These are phyloP conservation scores for Lachnellula subtilissima DNA, from an alignment of 2,329 filamentous ascomycete genomes.

Conservation along the genomic window DNA sequence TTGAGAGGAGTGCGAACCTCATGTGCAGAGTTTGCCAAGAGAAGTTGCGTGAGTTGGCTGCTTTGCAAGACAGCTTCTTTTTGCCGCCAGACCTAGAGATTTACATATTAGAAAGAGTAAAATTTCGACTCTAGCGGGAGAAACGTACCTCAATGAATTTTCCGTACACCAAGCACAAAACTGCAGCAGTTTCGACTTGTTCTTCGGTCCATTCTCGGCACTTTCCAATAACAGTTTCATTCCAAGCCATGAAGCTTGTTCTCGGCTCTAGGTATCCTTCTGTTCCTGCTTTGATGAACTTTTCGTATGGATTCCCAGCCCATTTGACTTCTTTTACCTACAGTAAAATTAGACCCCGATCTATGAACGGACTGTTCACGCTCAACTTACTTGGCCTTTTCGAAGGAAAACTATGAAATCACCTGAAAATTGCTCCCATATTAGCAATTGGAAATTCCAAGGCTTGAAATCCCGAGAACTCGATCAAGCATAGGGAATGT, in stretches of 20 bases:
- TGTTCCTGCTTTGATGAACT: conserved; percentile 66
- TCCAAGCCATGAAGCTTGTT: conserved; percentile 76
- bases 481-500: background rate
- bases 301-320: conserved; percentile 81
- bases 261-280: conserved; percentile 71
- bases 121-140: background rate
- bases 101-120: conserved; percentile 45
- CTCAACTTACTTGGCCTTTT: conserved; percentile 51
- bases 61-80: conserved; percentile 80
- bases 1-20: conserved; percentile 89
- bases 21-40: conserved; percentile 84
- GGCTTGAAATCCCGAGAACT: background rate
- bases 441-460: background rate
- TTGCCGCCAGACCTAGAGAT: conserved; percentile 84
- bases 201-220: conserved; percentile 86
- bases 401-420: conserved; percentile 89
- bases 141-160: conserved; percentile 75
- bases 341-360: background rate
- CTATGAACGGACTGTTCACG: background rate
- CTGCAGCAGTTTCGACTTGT: conserved; percentile 82
- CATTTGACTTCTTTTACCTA: conserved; percentile 65
- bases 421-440: conserved; percentile 13
- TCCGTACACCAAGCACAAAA: conserved; percentile 78
- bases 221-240: conserved; percentile 74
- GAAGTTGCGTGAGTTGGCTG: conserved; percentile 71